Percentiles rank a stretch among this genome's conserved stretches.
phyloP scores from a whole-genome alignment of 805 yeast genomes.

The Wickerhamomyces tratensis region DNA sequence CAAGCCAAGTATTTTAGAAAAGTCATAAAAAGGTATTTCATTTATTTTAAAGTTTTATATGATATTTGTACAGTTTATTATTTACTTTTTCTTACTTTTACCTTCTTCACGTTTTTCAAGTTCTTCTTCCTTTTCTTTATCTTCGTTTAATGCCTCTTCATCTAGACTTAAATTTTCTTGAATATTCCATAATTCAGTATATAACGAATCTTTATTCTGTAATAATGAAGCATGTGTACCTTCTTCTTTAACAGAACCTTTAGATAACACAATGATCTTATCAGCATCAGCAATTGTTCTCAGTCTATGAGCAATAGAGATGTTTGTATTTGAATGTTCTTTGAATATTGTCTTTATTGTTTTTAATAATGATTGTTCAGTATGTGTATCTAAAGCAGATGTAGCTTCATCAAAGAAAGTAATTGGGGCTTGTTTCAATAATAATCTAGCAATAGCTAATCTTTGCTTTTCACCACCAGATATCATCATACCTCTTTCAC shows the following conservation, averaged over 20 bases:
- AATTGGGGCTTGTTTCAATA: conserved; percentile 78
- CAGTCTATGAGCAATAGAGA: conserved; percentile 88
- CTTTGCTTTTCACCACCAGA: conserved; percentile 99
- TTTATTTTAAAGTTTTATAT: too few species aligned
- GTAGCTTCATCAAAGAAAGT: conserved; percentile 97
- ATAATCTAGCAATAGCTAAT: conserved; percentile 84
- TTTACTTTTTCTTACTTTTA: too few species aligned
- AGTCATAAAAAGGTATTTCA: too few species aligned
- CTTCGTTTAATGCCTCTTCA: conserved; percentile 24
- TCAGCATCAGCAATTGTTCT: conserved; percentile 93
- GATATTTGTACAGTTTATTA: too few species aligned
- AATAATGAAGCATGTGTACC: conserved; percentile 71
- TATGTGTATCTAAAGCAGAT: conserved; percentile 91
- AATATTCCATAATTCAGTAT: conserved; percentile 80
- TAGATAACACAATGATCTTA: conserved; percentile 76
- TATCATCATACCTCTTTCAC: conserved; percentile 98
- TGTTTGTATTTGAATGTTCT: conserved; percentile 55
- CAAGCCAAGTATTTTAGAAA: too few species aligned
- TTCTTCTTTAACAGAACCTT: conserved; percentile 78
- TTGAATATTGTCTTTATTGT: conserved; percentile 64
- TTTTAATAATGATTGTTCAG: conserved; percentile 74
- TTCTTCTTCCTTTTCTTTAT: conserved; percentile 6
- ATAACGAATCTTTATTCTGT: conserved; percentile 45
- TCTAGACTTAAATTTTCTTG: conserved; percentile 69
- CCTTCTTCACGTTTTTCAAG: neutral